Evolutionary conservation across 2,329 filamentous ascomycete species (phyloP).

Genomic region (Phialemonium atrogriseum): DNA sequence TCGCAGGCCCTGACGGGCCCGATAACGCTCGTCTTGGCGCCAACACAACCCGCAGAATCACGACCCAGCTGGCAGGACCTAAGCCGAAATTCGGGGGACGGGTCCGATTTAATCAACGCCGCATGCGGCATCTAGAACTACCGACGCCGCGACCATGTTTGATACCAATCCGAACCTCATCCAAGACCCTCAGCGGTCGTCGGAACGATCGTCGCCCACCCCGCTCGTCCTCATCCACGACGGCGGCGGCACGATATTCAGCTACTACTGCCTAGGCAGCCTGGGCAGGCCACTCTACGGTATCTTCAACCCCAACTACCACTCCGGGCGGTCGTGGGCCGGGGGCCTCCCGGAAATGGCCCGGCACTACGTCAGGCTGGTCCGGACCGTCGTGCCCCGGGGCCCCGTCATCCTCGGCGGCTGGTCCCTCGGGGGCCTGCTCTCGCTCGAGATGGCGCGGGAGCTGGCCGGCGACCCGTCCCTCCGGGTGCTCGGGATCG

Average conservation of each 20-base stretch:
- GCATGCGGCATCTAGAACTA: too few relatives aligned
- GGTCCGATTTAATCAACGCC: too few relatives aligned
- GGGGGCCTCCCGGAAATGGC: conserved; percentile 50
- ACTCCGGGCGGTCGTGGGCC: conserved; percentile 35
- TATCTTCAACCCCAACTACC: conserved; percentile 46
- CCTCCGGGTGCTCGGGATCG: conserved; percentile 36
- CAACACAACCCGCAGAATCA: too few relatives aligned
- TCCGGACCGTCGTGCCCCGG: conserved; percentile 28
- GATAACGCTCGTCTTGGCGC: too few relatives aligned
- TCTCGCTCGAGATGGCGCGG: conserved; percentile 42
- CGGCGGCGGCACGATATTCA: conserved; percentile 51
- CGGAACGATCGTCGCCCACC: conserved; percentile 14
- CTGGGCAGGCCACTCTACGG: conserved; percentile 42
- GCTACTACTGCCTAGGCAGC: conserved; percentile 44
- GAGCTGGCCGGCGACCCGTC: conserved; percentile 26
- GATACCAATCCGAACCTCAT: conserved; percentile 13
- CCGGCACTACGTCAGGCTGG: conserved; percentile 34
- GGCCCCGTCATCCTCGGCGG: conserved; percentile 42
- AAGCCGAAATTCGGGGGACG: too few relatives aligned
- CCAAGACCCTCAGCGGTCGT: conserved; percentile 9
- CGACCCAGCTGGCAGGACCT: too few relatives aligned
- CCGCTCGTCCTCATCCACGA: conserved; percentile 52
- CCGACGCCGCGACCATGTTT: too few relatives aligned
- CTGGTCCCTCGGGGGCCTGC: conserved; percentile 46
- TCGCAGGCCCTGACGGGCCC: too few relatives aligned